Evolutionary conservation across 345 rosid genomes (phyloP).

Genomic region (Eucalyptus albens): DNA sequence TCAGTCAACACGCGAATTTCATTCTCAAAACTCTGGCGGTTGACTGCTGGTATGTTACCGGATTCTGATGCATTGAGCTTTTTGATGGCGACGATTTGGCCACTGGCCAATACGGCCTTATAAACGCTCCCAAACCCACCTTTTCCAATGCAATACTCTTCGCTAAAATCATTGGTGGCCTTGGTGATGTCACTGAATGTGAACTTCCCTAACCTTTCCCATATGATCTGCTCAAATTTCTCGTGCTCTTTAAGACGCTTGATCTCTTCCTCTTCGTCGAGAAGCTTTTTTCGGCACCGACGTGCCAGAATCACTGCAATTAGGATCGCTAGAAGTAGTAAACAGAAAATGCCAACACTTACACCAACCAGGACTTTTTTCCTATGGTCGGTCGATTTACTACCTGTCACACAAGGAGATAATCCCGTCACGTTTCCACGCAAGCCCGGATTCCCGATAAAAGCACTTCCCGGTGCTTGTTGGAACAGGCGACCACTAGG

Average conservation of each 20-base stretch:
- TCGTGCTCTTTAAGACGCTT: background rate
- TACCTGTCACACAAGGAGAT: conserved; percentile 8
- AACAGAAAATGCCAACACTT: conserved; percentile 13
- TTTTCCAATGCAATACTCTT: conserved; percentile 29
- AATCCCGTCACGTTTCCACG: conserved; percentile 34
- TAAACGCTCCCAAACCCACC: conserved; percentile 61
- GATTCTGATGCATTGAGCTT: conserved; percentile 23
- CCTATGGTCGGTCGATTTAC: background rate
- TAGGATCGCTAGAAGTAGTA: conserved; percentile 1
- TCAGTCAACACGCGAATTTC: background rate
- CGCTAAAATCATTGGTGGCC: conserved; percentile 18
- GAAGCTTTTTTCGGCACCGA: background rate
- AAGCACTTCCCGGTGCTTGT: conserved; percentile 22
- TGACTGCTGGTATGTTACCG: conserved; percentile 12
- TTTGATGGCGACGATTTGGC: background rate
- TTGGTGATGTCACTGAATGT: conserved; percentile 39
- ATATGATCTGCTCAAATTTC: conserved; percentile 15
- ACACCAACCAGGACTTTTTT: conserved; percentile 16
- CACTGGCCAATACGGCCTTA: conserved; percentile 26
- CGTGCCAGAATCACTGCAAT: background rate
- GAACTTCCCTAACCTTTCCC: conserved; percentile 40
- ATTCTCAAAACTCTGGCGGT: conserved; percentile 32
- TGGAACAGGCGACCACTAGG: conserved; percentile 27
- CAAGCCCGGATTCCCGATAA: conserved; percentile 36
- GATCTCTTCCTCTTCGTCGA: conserved; percentile 22